Conservation (phyloP, 441 rosid genomes). For the Croton setiger region DNA sequence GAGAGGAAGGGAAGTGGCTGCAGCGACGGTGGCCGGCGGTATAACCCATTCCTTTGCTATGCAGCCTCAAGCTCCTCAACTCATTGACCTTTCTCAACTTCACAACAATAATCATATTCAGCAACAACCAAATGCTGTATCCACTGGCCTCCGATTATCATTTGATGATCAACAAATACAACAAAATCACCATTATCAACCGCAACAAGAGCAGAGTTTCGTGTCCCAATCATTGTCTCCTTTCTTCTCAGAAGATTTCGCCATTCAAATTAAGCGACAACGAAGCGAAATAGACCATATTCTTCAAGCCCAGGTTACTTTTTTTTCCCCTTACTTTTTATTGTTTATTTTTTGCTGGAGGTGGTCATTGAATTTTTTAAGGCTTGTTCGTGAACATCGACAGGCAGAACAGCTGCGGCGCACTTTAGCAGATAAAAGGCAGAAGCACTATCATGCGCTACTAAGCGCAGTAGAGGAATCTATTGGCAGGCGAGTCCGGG, state of each 20-base stretch:
- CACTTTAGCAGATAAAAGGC: slow-evolving; percentile 60
- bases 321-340: background rate
- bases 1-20: slow-evolving; percentile 50
- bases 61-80: slow-evolving; percentile 45
- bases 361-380: background rate
- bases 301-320: slow-evolving; percentile 68
- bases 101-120: slow-evolving; percentile 33
- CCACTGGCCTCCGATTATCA: slow-evolving; percentile 81
- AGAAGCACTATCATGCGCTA: slow-evolving; percentile 67
- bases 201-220: slow-evolving; percentile 27
- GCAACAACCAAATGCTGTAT: slow-evolving; percentile 51
- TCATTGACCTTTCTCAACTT: slow-evolving; percentile 61
- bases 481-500: slow-evolving; percentile 46
- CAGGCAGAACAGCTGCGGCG: slow-evolving; percentile 82
- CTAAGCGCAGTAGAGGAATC: slow-evolving; percentile 60
- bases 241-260: slow-evolving; percentile 45
- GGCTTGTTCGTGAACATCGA: background rate
- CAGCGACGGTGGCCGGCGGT: slow-evolving; percentile 1
- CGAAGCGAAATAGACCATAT: slow-evolving; percentile 71
- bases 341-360: background rate
- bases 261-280: slow-evolving; percentile 62
- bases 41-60: slow-evolving; percentile 37
- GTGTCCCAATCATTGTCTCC: slow-evolving; percentile 29
- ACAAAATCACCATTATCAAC: slow-evolving; percentile 30
- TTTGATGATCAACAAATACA: slow-evolving; percentile 48